Base-by-base conservation (phyloP, 441 rosid species). In the Biscutella laevigata region DNA sequence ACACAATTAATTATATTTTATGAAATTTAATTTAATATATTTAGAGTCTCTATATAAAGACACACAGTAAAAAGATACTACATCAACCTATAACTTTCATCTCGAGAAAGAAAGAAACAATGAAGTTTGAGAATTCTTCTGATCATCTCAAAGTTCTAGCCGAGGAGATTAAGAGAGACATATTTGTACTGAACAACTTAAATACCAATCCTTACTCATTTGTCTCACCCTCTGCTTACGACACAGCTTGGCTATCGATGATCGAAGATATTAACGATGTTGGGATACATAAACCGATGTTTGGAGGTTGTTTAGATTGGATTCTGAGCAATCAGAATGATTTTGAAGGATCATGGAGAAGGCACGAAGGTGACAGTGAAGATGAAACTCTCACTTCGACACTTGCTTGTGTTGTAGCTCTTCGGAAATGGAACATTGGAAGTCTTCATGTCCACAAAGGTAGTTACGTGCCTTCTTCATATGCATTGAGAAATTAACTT, bases 191-290 rank as follows among this genome's bases (percentile, higher is more conserved):
- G 0, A 13, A 17, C 2, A 58, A 13, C 6, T 15, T 41, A 16
- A 48, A 34, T 30, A 2, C 7, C 0, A 54, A 75, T 46, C 62
- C 66, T 2, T 42, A 73, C 74, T 69, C 72, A 0, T 57, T 66
- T 11, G 72, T 82, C 34, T 69, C 72, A 3, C 61, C 78, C 15
- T 82, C 82, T 0, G 79, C 94, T 27, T 85, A 85, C 33, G 82
- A 85, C 64, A 78, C 87, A 2, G 85, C 89, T 17, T 85, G 85
- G 87, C 55, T 82, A 61, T 81, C 83, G 50, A 74, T 84, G 87
- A 55, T 85, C 24, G 78, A 72, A 4, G n/a, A n/a, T n/a, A n/a
- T n/a, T n/a, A n/a, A n/a, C n/a, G 50, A 34, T 13, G 39, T 3
- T 12, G 19, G 1, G 11, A 5, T 7, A 2, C 28, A n/a, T 11